Conservation (phyloP, 768 basidiomycete species). For the Pisolithus sp. region DNA sequence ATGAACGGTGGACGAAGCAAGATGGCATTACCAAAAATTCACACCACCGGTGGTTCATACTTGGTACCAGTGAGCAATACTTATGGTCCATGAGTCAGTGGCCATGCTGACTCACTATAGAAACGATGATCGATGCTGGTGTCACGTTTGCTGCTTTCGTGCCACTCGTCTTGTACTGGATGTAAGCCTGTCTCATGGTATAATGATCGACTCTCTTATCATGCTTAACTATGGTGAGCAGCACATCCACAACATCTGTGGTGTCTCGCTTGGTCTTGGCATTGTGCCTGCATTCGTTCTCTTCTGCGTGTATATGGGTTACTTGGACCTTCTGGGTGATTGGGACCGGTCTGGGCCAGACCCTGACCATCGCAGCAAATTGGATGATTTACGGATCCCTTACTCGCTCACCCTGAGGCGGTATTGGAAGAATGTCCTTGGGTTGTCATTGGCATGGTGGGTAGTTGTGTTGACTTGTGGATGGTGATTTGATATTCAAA, state of each 20-base stretch:
- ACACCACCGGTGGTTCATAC: constrained; percentile 80
- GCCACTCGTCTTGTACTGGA: constrained; percentile 83
- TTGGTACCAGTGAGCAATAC: constrained; percentile 70
- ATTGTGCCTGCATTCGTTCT: constrained; percentile 72
- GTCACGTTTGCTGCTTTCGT: constrained; percentile 77
- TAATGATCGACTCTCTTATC: neutral
- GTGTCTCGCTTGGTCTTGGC: constrained; percentile 79
- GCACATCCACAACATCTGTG: constrained; percentile 84
- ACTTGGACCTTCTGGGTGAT: too few relatives aligned
- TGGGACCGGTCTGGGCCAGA: constrained; percentile 74
- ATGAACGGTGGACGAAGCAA: constrained; percentile 74
- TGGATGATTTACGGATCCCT: constrained; percentile 57
- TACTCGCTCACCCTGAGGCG: constrained; percentile 70
- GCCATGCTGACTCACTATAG: constrained; percentile 28
- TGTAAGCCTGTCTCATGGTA: constrained; percentile 39
- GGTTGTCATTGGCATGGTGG: constrained; percentile 73
- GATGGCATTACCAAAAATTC: constrained; percentile 67
- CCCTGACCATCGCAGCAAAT: constrained; percentile 78
- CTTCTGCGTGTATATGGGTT: too few relatives aligned
- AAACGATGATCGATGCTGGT: constrained; percentile 80
- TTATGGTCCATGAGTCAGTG: neutral
- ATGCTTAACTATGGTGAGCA: constrained; percentile 58
- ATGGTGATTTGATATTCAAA: neutral
- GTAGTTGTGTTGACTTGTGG: neutral
- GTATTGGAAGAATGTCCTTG: constrained; percentile 68